Base-by-base conservation (phyloP, 768 basidiomycete genomes). In the Termitomyces sp. region DNA sequence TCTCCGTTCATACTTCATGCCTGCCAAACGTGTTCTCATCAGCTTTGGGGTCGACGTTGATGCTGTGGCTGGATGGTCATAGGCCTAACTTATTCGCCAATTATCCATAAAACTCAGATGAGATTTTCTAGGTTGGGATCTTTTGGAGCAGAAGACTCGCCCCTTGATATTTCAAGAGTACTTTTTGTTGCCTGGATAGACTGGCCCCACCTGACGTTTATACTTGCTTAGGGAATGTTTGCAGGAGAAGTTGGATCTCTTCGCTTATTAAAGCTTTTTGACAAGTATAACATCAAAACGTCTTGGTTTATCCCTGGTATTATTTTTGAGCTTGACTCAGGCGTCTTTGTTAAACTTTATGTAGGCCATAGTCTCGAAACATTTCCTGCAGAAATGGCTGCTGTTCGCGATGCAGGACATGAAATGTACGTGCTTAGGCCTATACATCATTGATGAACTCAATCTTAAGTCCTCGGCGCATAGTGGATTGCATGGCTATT, bases 251-350 rank as follows among this genome's bases (percentile, higher is more conserved):
- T 92, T 29, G 88, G 89, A 4, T 74, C 79, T 0, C 83, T 81
- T 5, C 80, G 88, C 14, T 74, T 90, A 8, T 73, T 90, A 61
- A 88, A 87, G 69, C 69, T 90, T 22, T 89, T 90, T 71, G 72
- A 77, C 32, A 89, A 88, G 69, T 87, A 86, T 66, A 73, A 75
- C n/a, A 84, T 79, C 44, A 76, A 73, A 67, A 84, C 87, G 22
- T 87, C 84, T 10, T 89, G 87, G 86, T 90, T 89, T 67, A 88
- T 89, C 55, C 86, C 87, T 26, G 88, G 86, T n/a, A n/a, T n/a
- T 80, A 62, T 22, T 24, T 20, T 16, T 10, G 36, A 36, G 18
- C n/a, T 32, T 48, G n/a, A 5, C 59, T 12, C 39, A n/a, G 7
- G 34, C n/a, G 39, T 63, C 34, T 13, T 12, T 39, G 7, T 18